phyloP scores from a whole-genome alignment of 169 alveolate species.

The Plasmodium gaboni region DNA sequence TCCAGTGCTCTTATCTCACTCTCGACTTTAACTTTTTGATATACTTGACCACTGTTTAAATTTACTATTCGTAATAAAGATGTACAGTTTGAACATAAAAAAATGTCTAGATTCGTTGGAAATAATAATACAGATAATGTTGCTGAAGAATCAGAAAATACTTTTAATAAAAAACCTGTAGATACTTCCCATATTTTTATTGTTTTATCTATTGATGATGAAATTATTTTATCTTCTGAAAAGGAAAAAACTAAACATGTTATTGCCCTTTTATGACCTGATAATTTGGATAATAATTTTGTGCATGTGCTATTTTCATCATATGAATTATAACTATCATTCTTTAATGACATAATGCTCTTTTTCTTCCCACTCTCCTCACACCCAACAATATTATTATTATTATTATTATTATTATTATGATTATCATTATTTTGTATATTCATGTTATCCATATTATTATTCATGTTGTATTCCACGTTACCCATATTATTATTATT shows the following conservation, averaged over 20 bases:
- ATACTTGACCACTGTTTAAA: slow-evolving; percentile 87
- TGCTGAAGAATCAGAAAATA: slow-evolving; percentile 89
- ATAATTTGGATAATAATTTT: slow-evolving; percentile 75
- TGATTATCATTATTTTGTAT: slow-evolving; percentile 2
- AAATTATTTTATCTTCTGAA: slow-evolving; percentile 82
- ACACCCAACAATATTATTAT: neutral
- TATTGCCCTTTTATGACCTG: slow-evolving; percentile 83
- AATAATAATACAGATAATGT: slow-evolving; percentile 87
- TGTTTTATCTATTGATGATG: slow-evolving; percentile 90
- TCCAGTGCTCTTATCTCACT: slow-evolving; percentile 88
- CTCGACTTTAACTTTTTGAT: slow-evolving; percentile 87
- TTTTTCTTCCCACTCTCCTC: neutral
- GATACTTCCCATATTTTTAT: slow-evolving; percentile 89
- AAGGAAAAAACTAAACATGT: slow-evolving; percentile 84
- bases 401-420: neutral
- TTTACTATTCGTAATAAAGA: slow-evolving; percentile 87
- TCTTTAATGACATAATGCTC: neutral
- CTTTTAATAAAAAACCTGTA: slow-evolving; percentile 88
- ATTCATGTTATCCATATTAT: neutral
- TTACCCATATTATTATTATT: neutral
- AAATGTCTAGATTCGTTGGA: slow-evolving; percentile 80
- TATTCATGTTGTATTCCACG: too few species aligned
- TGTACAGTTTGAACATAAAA: slow-evolving; percentile 86
- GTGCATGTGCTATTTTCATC: slow-evolving; percentile 65
- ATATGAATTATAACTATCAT: neutral